phyloP scores from a whole-genome alignment of 352 stramenopile species.

The Pythium insidiosum region DNA sequence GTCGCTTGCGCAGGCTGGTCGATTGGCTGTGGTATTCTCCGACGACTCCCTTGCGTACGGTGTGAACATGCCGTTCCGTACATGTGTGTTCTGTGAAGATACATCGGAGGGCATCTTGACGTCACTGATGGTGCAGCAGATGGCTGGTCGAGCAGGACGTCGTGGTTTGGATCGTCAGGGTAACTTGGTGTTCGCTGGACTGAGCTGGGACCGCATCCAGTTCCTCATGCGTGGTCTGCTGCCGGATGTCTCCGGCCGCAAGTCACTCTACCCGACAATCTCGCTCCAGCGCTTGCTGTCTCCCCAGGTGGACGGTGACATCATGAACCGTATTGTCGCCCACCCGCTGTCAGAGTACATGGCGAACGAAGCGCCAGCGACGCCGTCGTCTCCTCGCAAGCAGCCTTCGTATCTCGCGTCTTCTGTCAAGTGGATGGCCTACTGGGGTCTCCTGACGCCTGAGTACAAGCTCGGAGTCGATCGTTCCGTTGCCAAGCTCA shows the following conservation, averaged over 20 bases:
- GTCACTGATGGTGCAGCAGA: constrained; percentile 98
- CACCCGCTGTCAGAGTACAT: constrained; percentile 83
- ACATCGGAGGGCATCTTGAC: constrained; percentile 91
- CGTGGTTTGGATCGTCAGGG: constrained; percentile 97
- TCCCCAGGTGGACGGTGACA: constrained; percentile 84
- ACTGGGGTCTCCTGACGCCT: constrained; percentile 71
- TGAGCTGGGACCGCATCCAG: constrained; percentile 93
- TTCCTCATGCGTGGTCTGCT: constrained; percentile 96
- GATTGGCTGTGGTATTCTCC: constrained; percentile 96
- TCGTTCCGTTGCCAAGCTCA: constrained; percentile 64
- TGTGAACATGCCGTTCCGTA: constrained; percentile 99
- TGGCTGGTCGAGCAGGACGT: constrained; percentile 96
- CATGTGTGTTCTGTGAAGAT: constrained; percentile 97
- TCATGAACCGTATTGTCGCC: constrained; percentile 82
- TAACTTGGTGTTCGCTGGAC: constrained; percentile 95
- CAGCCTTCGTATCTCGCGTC: constrained; percentile 79
- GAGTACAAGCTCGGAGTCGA: constrained; percentile 70
- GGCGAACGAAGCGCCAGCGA: constrained; percentile 13
- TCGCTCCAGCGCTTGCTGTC: constrained; percentile 89
- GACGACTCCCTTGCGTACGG: constrained; percentile 97
- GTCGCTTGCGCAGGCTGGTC: constrained; percentile 94
- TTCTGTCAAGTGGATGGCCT: constrained; percentile 87
- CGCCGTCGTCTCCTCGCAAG: too few relatives aligned
- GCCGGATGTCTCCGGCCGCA: constrained; percentile 90
- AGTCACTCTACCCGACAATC: constrained; percentile 90